phyloP scores from a whole-genome alignment of 257 asterid genomes.

The Jasminum sambac region DNA sequence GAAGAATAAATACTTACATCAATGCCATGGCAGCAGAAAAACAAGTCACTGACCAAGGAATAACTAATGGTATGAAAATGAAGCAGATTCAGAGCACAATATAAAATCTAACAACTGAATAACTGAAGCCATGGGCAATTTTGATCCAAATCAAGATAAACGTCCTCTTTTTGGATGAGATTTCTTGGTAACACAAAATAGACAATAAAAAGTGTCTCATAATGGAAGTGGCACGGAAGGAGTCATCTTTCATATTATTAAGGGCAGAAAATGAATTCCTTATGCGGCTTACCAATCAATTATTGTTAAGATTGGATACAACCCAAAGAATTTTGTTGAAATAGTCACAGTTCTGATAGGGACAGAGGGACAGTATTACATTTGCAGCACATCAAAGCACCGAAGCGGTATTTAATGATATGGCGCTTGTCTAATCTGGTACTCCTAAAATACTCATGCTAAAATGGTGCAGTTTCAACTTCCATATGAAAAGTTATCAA shows the following conservation, averaged over 20 bases:
- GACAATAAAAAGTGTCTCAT: not conserved
- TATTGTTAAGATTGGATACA: not conserved
- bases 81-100: not conserved
- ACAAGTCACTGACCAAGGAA: not conserved
- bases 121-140: conserved; percentile 1
- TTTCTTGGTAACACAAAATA: not conserved
- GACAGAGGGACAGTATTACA: not conserved
- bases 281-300: not conserved
- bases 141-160: not conserved
- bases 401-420: not conserved
- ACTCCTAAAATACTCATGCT: not conserved
- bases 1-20: not conserved
- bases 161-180: not conserved
- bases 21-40: not conserved
- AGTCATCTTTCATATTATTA: not conserved
- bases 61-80: not conserved
- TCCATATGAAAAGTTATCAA: not conserved
- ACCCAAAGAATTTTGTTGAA: not conserved
- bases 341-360: not conserved
- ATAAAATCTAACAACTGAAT: not conserved
- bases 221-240: not conserved
- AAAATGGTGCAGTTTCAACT: not conserved
- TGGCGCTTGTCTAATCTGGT: not conserved
- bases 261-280: not conserved
- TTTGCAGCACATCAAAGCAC: not conserved